Evolutionary conservation across 2,329 filamentous ascomycete genomes (phyloP).

Genomic region (Microcyclosporella mali): DNA sequence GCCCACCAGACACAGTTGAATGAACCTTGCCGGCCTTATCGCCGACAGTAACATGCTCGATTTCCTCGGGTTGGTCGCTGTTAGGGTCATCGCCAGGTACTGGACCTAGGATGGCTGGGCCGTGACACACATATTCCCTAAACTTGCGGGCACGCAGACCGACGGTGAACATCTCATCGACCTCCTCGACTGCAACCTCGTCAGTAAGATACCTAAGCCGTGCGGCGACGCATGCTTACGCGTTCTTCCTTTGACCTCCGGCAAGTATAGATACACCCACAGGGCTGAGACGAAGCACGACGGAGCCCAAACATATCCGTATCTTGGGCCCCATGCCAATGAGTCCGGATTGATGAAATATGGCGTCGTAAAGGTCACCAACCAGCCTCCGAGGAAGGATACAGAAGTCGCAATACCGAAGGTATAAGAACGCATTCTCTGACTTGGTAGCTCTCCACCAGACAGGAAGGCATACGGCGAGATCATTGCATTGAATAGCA

Average conservation of each 20-base stretch:
- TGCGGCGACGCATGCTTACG: too few relatives aligned
- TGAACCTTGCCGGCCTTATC: too few relatives aligned
- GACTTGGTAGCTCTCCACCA: slow-evolving; percentile 52
- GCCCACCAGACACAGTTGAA: too few relatives aligned
- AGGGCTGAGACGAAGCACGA: slow-evolving; percentile 29
- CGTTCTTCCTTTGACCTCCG: slow-evolving; percentile 45
- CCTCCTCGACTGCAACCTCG: slow-evolving; percentile 46
- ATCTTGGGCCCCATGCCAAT: slow-evolving; percentile 53
- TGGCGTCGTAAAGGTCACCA: slow-evolving; percentile 53
- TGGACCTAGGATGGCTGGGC: slow-evolving; percentile 1
- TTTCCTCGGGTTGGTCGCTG: too few relatives aligned
- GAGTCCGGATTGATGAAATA: slow-evolving; percentile 54
- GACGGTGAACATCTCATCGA: slow-evolving; percentile 49
- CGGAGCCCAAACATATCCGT: slow-evolving; percentile 52
- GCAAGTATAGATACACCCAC: slow-evolving; percentile 45
- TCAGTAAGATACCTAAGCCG: too few relatives aligned
- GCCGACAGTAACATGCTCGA: too few relatives aligned
- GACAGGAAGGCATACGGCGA: slow-evolving; percentile 53
- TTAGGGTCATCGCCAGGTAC: too few relatives aligned
- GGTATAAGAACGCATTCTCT: slow-evolving; percentile 51
- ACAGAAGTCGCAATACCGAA: slow-evolving; percentile 50
- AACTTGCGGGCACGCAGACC: slow-evolving; percentile 41
- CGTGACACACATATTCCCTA: slow-evolving; percentile 33
- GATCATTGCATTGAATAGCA: slow-evolving; percentile 49
- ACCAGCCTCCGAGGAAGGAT: slow-evolving; percentile 52